Conservation (phyloP, 1,139 yeast genomes). For the Pneumocystis oryctolagi region DNA sequence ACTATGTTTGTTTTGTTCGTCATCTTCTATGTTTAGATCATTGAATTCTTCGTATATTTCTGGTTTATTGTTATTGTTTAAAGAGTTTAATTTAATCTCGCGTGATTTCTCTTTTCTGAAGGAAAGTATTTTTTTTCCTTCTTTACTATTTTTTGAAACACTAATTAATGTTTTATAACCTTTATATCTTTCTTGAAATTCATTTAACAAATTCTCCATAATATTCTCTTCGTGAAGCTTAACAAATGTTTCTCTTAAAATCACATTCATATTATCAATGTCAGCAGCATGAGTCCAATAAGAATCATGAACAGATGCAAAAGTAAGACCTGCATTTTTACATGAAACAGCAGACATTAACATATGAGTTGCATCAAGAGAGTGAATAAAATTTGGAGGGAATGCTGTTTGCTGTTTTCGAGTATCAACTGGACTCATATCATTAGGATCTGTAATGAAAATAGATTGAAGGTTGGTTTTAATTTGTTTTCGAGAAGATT, state of each 20-base stretch:
- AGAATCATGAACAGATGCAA: constrained; percentile 96
- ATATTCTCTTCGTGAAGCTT: constrained; percentile 59
- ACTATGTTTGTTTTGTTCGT: not conserved
- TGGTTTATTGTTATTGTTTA: constrained; percentile 4
- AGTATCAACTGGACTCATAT: constrained; percentile 66
- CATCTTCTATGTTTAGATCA: constrained; percentile 6
- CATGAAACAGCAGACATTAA: constrained; percentile 73
- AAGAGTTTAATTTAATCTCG: constrained; percentile 2
- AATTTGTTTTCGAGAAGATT: constrained; percentile 46
- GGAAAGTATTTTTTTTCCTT: constrained; percentile 36
- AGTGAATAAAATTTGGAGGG: constrained; percentile 92
- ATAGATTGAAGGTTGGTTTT: constrained; percentile 73
- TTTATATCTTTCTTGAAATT: constrained; percentile 65
- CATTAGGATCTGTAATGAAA: constrained; percentile 68
- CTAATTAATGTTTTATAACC: constrained; percentile 47
- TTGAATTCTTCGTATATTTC: not conserved
- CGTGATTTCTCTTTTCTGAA: constrained; percentile 2
- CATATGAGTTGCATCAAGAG: constrained; percentile 96
- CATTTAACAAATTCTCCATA: constrained; percentile 54
- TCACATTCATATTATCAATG: constrained; percentile 55
- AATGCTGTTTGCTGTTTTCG: constrained; percentile 85
- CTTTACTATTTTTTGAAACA: constrained; percentile 38
- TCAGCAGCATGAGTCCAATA: constrained; percentile 96
- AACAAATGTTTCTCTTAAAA: constrained; percentile 67
- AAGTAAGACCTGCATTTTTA: constrained; percentile 48